phyloP scores from a whole-genome alignment of 2,329 filamentous ascomycete genomes.

The Exophiala oligosperma region DNA sequence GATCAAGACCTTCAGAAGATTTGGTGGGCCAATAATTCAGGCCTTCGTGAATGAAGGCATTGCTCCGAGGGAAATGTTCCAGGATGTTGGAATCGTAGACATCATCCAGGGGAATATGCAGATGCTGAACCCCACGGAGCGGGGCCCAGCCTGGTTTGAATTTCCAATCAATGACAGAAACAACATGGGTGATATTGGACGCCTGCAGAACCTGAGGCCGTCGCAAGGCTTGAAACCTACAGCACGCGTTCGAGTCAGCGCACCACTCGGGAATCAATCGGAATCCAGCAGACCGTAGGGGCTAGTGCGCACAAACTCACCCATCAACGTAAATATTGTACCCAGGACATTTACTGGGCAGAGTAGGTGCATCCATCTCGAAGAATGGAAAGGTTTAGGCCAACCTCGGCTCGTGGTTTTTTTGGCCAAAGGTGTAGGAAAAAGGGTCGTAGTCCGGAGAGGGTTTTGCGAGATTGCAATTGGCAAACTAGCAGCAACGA shows the following conservation, averaged over 20 bases:
- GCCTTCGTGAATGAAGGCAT: constrained; percentile 79
- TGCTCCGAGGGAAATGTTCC: constrained; percentile 73
- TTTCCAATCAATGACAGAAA: constrained; percentile 74
- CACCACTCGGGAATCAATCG: not conserved
- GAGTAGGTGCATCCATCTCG: constrained; percentile 23
- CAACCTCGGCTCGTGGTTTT: not conserved
- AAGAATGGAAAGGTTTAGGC: not conserved
- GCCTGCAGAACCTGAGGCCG: constrained; percentile 68
- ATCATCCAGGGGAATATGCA: constrained; percentile 84
- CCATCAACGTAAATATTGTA: constrained; percentile 76
- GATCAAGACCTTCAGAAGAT: constrained; percentile 4
- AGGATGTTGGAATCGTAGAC: constrained; percentile 85
- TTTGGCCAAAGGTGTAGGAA: not conserved
- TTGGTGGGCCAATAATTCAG: constrained; percentile 46
- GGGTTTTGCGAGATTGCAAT: too few relatives aligned
- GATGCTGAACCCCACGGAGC: constrained; percentile 67
- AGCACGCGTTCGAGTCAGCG: constrained; percentile 1
- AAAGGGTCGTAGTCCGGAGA: not conserved
- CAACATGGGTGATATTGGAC: constrained; percentile 80
- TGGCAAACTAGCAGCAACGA: too few relatives aligned
- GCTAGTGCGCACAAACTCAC: constrained; percentile 46
- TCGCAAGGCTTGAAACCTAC: constrained; percentile 75
- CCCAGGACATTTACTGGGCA: constrained; percentile 54
- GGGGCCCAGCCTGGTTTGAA: constrained; percentile 50
- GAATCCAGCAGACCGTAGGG: constrained; percentile 5